Percentiles rank a stretch among this genome's conserved stretches.
Evolutionary conservation across 805 yeast genomes (phyloP).

Genomic region (Lipomyces yamanashiensis): DNA sequence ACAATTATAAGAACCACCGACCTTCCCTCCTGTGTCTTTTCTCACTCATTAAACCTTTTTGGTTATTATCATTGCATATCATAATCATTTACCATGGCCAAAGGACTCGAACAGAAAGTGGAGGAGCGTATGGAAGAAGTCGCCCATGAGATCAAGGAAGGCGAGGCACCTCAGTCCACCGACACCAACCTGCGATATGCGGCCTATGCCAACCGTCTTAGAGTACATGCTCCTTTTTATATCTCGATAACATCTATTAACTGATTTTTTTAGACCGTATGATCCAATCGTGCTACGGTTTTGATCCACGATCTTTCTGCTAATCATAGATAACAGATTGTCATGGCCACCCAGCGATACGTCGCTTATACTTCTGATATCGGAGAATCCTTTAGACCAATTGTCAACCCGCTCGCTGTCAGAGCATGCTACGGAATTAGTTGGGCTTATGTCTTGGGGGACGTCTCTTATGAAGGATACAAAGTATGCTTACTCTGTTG

Average conservation of each 20-base stretch:
- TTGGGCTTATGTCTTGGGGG: slow-evolving; percentile 77
- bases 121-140: slow-evolving; percentile 28
- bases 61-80: background rate
- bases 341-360: slow-evolving; percentile 74
- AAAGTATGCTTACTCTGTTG: slow-evolving; percentile 44
- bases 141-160: slow-evolving; percentile 36
- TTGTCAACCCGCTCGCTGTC: slow-evolving; percentile 72
- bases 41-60: background rate
- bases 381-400: slow-evolving; percentile 85
- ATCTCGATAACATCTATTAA: background rate
- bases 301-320: background rate
- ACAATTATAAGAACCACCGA: background rate
- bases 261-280: slow-evolving; percentile 18
- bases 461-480: slow-evolving; percentile 76
- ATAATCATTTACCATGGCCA: slow-evolving; percentile 3
- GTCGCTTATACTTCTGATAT: slow-evolving; percentile 87
- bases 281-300: background rate
- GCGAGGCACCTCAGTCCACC: slow-evolving; percentile 49
- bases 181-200: slow-evolving; percentile 69
- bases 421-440: slow-evolving; percentile 70
- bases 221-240: slow-evolving; percentile 45
- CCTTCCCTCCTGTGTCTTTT: background rate
- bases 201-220: slow-evolving; percentile 75
- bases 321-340: slow-evolving; percentile 47
- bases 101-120: slow-evolving; percentile 22